phyloP scores from a whole-genome alignment of 2,329 filamentous ascomycete genomes.

The Penicillium brasilianum region DNA sequence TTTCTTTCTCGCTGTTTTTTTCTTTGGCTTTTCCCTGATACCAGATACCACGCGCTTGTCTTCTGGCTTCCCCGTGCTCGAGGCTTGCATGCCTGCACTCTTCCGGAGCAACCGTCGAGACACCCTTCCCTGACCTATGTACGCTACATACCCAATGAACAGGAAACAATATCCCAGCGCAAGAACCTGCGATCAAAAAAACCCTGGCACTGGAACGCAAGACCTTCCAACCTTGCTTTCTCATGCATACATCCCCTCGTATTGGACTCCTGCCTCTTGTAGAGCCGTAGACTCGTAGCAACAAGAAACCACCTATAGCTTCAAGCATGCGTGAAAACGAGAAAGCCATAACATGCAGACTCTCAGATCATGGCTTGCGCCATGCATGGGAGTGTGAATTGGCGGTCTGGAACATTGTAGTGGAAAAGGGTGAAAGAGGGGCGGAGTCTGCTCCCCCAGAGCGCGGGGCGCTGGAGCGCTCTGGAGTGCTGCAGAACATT shows the following conservation, averaged over 20 bases:
- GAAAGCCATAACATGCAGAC: slow-evolving; percentile 12
- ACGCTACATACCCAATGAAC: slow-evolving; percentile 26
- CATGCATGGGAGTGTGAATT: slow-evolving; percentile 22
- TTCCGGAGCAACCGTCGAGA: not conserved
- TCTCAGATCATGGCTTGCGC: slow-evolving; percentile 18
- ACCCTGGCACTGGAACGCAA: slow-evolving; percentile 17
- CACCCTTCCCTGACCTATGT: slow-evolving; percentile 19
- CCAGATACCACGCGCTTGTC: slow-evolving; percentile 37
- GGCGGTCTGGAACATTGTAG: slow-evolving; percentile 26
- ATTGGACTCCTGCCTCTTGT: not conserved
- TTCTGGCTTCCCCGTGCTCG: slow-evolving; percentile 4
- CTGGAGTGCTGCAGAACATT: not conserved
- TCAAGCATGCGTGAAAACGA: not conserved
- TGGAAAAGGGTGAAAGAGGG: not conserved
- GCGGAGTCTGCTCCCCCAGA: not conserved
- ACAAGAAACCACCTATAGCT: not conserved
- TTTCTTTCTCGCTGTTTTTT: slow-evolving; percentile 15
- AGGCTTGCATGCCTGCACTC: slow-evolving; percentile 5
- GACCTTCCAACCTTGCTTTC: not conserved
- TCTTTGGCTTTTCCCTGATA: slow-evolving; percentile 24
- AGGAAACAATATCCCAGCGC: not conserved
- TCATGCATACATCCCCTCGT: slow-evolving; percentile 11
- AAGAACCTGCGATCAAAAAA: slow-evolving; percentile 13
- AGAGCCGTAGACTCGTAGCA: not conserved
- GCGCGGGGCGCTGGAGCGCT: not conserved